Evolutionary conservation across 306 rosid genomes (phyloP).

Genomic region (Mucuna pruriens): DNA sequence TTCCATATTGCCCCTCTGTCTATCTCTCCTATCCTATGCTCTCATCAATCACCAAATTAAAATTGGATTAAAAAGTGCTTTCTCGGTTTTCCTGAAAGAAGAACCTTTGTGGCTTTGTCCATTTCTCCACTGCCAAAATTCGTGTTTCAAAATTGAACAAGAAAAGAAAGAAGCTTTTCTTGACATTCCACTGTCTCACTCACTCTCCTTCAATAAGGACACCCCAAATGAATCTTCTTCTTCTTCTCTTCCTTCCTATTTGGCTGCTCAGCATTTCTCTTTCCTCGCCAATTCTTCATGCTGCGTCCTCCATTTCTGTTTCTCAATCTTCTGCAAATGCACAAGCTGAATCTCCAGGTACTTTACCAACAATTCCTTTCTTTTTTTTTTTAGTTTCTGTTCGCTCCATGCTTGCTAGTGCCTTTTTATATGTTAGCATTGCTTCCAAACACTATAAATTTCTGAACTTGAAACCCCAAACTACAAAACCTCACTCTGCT

Average conservation of each 20-base stretch:
- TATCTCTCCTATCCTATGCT: background rate
- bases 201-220: slow-evolving; percentile 33
- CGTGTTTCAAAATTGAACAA: slow-evolving; percentile 45
- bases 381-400: slow-evolving; percentile 6
- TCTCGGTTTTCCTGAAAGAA: slow-evolving; percentile 67
- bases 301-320: slow-evolving; percentile 45
- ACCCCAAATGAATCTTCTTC: slow-evolving; percentile 54
- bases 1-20: slow-evolving; percentile 21
- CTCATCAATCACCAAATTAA: background rate
- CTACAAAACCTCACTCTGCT: background rate
- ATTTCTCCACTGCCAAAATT: slow-evolving; percentile 41
- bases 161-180: slow-evolving; percentile 45
- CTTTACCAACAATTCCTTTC: background rate
- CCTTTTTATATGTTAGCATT: slow-evolving; percentile 29
- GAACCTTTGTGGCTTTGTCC: slow-evolving; percentile 50
- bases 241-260: slow-evolving; percentile 46
- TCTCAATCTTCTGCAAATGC: slow-evolving; percentile 53
- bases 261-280: slow-evolving; percentile 52
- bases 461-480: slow-evolving; percentile 31
- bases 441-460: slow-evolving; percentile 20
- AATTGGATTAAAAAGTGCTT: slow-evolving; percentile 54
- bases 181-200: slow-evolving; percentile 22
- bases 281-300: slow-evolving; percentile 49
- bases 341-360: slow-evolving; percentile 87
- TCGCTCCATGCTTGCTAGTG: slow-evolving; percentile 16